Conservation (phyloP, 2,329 filamentous ascomycete species). For the Alternaria alternata region DNA sequence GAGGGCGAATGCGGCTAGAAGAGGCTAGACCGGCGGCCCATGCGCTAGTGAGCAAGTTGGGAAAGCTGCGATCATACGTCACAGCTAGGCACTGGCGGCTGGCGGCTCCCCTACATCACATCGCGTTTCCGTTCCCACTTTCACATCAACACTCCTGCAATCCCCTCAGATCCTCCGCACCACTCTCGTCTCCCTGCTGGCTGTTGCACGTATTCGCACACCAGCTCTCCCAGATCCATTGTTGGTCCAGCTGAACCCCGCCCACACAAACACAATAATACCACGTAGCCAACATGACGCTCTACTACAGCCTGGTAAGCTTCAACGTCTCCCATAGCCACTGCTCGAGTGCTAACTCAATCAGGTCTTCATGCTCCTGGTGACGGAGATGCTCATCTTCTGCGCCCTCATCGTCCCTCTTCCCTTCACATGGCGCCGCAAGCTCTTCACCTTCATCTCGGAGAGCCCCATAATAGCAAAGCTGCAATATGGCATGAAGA, state of each 20-base stretch:
- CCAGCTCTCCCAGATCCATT: slow-evolving; percentile 7
- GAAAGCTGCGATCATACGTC: slow-evolving; percentile 41
- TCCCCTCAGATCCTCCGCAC: slow-evolving; percentile 11
- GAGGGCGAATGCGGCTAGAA: slow-evolving; percentile 25
- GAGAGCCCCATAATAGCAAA: slow-evolving; percentile 87
- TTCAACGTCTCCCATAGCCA: background rate
- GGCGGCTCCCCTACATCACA: slow-evolving; percentile 30
- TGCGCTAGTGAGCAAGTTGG: slow-evolving; percentile 20
- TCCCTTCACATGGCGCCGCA: slow-evolving; percentile 84
- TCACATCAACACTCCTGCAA: slow-evolving; percentile 23
- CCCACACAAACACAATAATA: slow-evolving; percentile 36
- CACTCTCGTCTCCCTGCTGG: slow-evolving; percentile 4
- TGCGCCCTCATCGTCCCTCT: slow-evolving; percentile 83
- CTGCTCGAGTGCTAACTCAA: slow-evolving; percentile 30
- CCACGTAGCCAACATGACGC: slow-evolving; percentile 66
- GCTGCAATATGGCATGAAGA: slow-evolving; percentile 97
- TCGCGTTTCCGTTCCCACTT: slow-evolving; percentile 27
- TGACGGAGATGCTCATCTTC: slow-evolving; percentile 84
- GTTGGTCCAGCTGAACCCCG: slow-evolving; percentile 27
- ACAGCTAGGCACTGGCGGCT: slow-evolving; percentile 39
- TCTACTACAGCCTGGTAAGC: slow-evolving; percentile 73
- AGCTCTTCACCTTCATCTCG: slow-evolving; percentile 95
- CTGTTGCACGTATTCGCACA: background rate
- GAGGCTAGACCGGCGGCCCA: slow-evolving; percentile 25
- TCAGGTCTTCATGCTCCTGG: slow-evolving; percentile 83